Evolutionary conservation across 345 rosid genomes (phyloP).

Genomic region (Populus simonii): DNA sequence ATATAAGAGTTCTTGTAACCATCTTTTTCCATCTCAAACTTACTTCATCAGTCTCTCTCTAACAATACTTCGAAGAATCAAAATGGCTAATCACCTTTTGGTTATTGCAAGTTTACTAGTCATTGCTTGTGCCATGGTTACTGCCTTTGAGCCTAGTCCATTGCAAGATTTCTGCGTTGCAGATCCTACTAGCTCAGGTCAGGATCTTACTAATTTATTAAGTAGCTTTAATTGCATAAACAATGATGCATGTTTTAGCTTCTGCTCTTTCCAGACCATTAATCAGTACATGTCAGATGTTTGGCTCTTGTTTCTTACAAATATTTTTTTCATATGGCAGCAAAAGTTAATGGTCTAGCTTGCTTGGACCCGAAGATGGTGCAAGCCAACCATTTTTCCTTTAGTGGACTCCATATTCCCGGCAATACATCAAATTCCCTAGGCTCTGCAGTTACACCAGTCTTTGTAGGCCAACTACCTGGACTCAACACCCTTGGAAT

Average conservation of each 20-base stretch:
- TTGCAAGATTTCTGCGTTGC: background rate
- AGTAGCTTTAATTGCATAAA: background rate
- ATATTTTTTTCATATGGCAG: too few species aligned
- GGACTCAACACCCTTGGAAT: background rate
- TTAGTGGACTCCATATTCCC: too few species aligned
- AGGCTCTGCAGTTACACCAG: too few species aligned
- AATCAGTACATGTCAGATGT: background rate
- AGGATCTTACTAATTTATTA: background rate
- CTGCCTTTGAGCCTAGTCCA: background rate
- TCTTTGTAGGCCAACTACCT: too few species aligned
- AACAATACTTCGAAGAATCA: background rate
- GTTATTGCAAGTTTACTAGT: too few species aligned
- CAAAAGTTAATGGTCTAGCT: too few species aligned
- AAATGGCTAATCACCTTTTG: background rate
- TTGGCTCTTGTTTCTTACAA: too few species aligned
- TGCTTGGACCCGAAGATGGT: too few species aligned
- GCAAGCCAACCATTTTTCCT: too few species aligned
- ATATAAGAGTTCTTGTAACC: too few species aligned
- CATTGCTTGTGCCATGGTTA: background rate
- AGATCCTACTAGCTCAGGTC: background rate
- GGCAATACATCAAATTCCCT: too few species aligned
- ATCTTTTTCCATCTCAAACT: too few species aligned
- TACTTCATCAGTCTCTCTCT: background rate
- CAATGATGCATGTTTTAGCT: background rate
- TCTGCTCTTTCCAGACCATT: background rate